A percentile compares a stretch with the other conserved stretches of the same genome.
Conservation (phyloP, 1,139 yeast species). For the Pneumocystis canis region DNA sequence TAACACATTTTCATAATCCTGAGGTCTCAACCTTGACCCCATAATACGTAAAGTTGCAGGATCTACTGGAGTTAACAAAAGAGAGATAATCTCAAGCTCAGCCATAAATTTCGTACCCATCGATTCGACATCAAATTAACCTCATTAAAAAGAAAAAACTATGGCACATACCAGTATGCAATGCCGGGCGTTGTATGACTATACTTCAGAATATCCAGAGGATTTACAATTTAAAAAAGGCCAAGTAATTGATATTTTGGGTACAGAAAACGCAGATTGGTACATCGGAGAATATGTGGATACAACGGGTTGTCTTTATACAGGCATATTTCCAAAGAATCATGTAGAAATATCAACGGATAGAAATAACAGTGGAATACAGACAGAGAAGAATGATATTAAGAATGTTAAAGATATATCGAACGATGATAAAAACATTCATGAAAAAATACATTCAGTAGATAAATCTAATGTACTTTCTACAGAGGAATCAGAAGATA, state of each 20-base stretch:
- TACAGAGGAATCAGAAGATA: not conserved
- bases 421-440: conserved; percentile 32
- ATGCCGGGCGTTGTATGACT: conserved; percentile 49
- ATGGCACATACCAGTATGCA: not conserved
- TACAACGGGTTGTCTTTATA: conserved; percentile 25
- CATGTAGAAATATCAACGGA: conserved; percentile 41
- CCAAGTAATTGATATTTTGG: conserved; percentile 56
- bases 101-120: not conserved
- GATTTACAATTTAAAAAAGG: conserved; percentile 61
- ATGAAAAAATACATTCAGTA: conserved; percentile 51
- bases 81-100: not conserved
- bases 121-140: conserved; percentile 22
- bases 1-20: not conserved
- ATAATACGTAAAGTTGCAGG: not conserved
- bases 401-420: not conserved
- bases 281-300: conserved; percentile 51
- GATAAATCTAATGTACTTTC: conserved; percentile 27
- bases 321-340: conserved; percentile 79
- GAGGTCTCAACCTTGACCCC: not conserved
- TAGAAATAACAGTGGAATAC: conserved; percentile 3
- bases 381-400: not conserved
- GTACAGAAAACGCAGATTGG: conserved; percentile 86
- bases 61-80: not conserved
- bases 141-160: conserved; percentile 37
- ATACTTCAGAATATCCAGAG: conserved; percentile 67